phyloP scores from a whole-genome alignment of 2,329 filamentous ascomycete genomes.

The Alternaria angustiovoidea region DNA sequence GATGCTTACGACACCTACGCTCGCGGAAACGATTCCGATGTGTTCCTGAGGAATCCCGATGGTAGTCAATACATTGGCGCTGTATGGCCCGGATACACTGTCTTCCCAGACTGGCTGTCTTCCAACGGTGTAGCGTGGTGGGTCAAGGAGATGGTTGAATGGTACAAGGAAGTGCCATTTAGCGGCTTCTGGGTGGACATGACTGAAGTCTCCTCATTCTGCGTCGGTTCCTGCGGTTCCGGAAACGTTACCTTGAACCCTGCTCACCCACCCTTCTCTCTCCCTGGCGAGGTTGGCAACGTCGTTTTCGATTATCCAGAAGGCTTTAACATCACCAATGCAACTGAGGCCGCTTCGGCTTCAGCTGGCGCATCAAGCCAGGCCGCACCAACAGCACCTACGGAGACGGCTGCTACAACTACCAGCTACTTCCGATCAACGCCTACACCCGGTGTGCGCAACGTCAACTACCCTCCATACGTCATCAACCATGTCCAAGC shows the following conservation, averaged over 20 bases:
- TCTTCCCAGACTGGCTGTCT: constrained; percentile 69
- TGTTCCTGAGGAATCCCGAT: constrained; percentile 64
- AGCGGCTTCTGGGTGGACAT: constrained; percentile 69
- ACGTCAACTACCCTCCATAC: constrained; percentile 79
- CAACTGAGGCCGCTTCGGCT: constrained; percentile 70
- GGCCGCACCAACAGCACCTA: constrained; percentile 37
- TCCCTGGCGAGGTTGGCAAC: constrained; percentile 71
- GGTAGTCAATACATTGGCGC: constrained; percentile 63
- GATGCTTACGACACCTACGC: constrained; percentile 65
- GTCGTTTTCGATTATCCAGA: constrained; percentile 71
- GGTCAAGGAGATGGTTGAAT: constrained; percentile 62
- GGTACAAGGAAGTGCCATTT: constrained; percentile 62
- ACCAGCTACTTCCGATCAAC: constrained; percentile 64
- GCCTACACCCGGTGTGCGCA: constrained; percentile 68
- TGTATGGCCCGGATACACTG: constrained; percentile 67
- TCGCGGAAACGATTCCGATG: constrained; percentile 58
- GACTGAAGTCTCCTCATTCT: constrained; percentile 70
- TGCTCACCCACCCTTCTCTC: constrained; percentile 69
- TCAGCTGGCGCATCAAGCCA: constrained; percentile 64
- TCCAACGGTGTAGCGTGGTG: constrained; percentile 67
- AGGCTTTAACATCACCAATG: constrained; percentile 72
- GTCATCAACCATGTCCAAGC: constrained; percentile 77
- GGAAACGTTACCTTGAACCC: constrained; percentile 72
- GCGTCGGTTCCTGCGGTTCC: constrained; percentile 75
- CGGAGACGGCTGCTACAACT: constrained; percentile 35